Conservation (phyloP, 192 early-diverging fungal genomes). For the Kappamyces sp. region DNA sequence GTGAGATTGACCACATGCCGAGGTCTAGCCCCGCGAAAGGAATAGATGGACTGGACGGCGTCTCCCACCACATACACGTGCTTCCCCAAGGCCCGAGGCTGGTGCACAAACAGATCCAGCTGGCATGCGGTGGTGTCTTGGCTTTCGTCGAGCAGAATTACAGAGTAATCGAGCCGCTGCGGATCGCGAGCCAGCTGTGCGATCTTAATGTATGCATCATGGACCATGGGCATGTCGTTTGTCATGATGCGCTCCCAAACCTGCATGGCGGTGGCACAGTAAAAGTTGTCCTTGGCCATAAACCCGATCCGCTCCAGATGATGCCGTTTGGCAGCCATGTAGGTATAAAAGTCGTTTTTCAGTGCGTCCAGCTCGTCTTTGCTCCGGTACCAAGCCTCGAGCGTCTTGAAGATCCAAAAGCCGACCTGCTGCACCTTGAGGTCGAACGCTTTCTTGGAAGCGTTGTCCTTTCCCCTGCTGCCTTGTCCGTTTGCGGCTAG, state of each 20-base stretch:
- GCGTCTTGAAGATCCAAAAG: conserved; percentile 24
- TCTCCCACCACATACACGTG: conserved; percentile 21
- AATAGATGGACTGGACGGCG: conserved; percentile 20
- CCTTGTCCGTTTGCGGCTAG: too few relatives aligned
- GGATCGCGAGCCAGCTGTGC: conserved; percentile 17
- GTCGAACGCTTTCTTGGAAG: neutral
- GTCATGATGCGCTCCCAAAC: conserved; percentile 20
- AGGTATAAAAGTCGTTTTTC: conserved; percentile 7
- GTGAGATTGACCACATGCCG: conserved; percentile 9
- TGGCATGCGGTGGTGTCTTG: conserved; percentile 22
- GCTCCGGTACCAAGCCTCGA: conserved; percentile 18
- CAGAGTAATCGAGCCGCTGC: conserved; percentile 3
- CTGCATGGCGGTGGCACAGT: conserved; percentile 7
- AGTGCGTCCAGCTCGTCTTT: conserved; percentile 3
- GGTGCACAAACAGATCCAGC: conserved; percentile 22
- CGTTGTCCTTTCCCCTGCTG: neutral
- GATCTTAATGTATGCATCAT: conserved; percentile 22
- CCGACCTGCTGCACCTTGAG: neutral
- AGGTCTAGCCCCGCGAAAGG: conserved; percentile 21
- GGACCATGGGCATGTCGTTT: conserved; percentile 13
- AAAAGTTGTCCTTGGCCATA: conserved; percentile 13
- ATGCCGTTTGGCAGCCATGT: conserved; percentile 18
- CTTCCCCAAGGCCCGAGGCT: neutral
- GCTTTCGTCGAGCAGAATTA: conserved; percentile 19
- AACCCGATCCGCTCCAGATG: conserved; percentile 4